phyloP scores from a whole-genome alignment of 2,329 filamentous ascomycete genomes.

The Phoma herbarum region DNA sequence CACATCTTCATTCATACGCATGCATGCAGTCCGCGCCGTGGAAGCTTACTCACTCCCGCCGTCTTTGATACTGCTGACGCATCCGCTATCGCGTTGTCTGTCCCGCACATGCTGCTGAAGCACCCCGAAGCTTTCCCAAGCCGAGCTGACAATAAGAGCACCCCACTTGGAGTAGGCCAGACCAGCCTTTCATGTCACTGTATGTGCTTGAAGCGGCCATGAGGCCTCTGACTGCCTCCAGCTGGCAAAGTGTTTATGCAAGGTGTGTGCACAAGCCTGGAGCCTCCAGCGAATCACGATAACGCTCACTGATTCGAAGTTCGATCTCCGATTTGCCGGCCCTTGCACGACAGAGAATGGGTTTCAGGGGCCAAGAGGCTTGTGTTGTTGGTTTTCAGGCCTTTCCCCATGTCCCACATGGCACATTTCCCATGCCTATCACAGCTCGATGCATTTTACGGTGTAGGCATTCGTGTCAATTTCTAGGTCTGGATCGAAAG shows the following conservation, averaged over 20 bases:
- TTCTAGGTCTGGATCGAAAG: constrained; percentile 3
- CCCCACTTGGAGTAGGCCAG: constrained; percentile 18
- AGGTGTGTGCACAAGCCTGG: constrained; percentile 15
- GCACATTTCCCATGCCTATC: constrained; percentile 10
- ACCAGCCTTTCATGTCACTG: constrained; percentile 6
- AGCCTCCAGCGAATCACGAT: constrained; percentile 11
- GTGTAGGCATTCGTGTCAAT: neutral
- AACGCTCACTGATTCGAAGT: constrained; percentile 3
- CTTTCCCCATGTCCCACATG: constrained; percentile 9
- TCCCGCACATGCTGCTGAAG: constrained; percentile 17
- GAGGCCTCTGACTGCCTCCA: constrained; percentile 10
- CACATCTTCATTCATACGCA: neutral
- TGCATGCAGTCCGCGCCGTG: neutral
- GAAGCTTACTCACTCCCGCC: neutral
- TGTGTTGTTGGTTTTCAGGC: constrained; percentile 7
- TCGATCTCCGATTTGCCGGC: constrained; percentile 13
- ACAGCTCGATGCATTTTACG: neutral
- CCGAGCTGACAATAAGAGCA: constrained; percentile 9
- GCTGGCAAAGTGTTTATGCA: constrained; percentile 7
- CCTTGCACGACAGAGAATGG: constrained; percentile 6
- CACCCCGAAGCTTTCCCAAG: constrained; percentile 20
- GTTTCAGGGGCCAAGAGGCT: constrained; percentile 1
- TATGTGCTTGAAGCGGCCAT: constrained; percentile 1
- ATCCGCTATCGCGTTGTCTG: constrained; percentile 5
- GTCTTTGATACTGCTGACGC: constrained; percentile 4